Conservation (phyloP, 768 basidiomycete genomes). For the Boletus huronensis region DNA sequence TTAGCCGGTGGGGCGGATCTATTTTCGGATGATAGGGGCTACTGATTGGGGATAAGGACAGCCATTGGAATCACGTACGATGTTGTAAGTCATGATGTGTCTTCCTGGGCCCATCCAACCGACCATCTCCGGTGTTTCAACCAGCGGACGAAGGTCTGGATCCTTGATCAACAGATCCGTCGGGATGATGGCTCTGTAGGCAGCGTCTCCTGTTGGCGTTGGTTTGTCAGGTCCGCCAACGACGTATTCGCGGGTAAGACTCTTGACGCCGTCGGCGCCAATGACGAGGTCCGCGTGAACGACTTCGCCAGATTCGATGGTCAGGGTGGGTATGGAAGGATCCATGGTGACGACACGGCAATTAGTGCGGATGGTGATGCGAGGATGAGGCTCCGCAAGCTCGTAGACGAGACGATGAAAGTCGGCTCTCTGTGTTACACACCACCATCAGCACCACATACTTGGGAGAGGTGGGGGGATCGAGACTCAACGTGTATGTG, state of each 20-base stretch:
- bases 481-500: conserved; percentile 32
- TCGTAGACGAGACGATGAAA: conserved; percentile 39
- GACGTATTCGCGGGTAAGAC: conserved; percentile 44
- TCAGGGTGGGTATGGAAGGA: conserved; percentile 33
- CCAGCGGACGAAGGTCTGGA: conserved; percentile 47
- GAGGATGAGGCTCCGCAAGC: conserved; percentile 35
- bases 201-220: conserved; percentile 59
- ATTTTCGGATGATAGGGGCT: background rate
- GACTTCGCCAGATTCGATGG: conserved; percentile 41
- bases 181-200: conserved; percentile 54
- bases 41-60: background rate
- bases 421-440: conserved; percentile 39
- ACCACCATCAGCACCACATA: background rate
- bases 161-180: conserved; percentile 44
- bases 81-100: conserved; percentile 45
- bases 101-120: conserved; percentile 56
- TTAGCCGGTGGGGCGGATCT: background rate
- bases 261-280: conserved; percentile 54
- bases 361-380: conserved; percentile 32
- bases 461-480: background rate
- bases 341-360: conserved; percentile 37
- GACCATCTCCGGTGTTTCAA: conserved; percentile 51
- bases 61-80: conserved; percentile 30
- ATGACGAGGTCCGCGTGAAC: conserved; percentile 44
- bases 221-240: conserved; percentile 46